A percentile compares a stretch with the other conserved stretches of the same genome.
Evolutionary conservation across 2,329 filamentous ascomycete genomes (phyloP).

Genomic region (Neofusicoccum umdonicola): DNA sequence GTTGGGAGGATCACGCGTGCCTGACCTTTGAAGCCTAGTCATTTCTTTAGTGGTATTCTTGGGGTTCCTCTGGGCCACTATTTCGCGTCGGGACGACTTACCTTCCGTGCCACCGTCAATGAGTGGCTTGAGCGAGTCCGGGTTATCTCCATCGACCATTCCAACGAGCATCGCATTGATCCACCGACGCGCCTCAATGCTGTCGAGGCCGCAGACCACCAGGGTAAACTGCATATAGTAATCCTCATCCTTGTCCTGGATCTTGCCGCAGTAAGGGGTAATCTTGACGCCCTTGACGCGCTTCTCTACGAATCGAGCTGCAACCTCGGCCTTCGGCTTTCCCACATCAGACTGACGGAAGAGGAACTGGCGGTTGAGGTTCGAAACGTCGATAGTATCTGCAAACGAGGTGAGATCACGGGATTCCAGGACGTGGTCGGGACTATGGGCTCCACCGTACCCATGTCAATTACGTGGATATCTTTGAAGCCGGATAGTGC

Average conservation of each 20-base stretch:
- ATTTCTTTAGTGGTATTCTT: background rate
- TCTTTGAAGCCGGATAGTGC: slow-evolving; percentile 93
- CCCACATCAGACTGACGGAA: slow-evolving; percentile 91
- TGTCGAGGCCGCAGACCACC: slow-evolving; percentile 91
- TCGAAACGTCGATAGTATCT: slow-evolving; percentile 98
- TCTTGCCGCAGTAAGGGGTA: slow-evolving; percentile 88
- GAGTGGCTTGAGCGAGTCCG: slow-evolving; percentile 85
- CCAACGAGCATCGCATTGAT: slow-evolving; percentile 92
- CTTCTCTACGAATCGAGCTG: slow-evolving; percentile 84
- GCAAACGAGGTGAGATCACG: slow-evolving; percentile 17
- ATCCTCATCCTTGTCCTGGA: slow-evolving; percentile 92
- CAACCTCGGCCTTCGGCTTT: slow-evolving; percentile 88
- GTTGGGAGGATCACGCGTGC: slow-evolving; percentile 88
- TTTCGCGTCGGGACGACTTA: slow-evolving; percentile 29
- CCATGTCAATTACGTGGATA: slow-evolving; percentile 99
- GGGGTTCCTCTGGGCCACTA: too few relatives aligned
- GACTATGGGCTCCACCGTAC: slow-evolving; percentile 44
- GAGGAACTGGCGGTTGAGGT: slow-evolving; percentile 95
- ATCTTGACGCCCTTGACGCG: slow-evolving; percentile 89
- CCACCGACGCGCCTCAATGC: slow-evolving; percentile 96
- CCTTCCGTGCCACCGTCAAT: slow-evolving; percentile 96
- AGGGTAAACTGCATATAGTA: slow-evolving; percentile 98
- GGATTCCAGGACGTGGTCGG: background rate
- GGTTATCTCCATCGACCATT: slow-evolving; percentile 80
- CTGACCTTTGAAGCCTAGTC: slow-evolving; percentile 87